phyloP scores from a whole-genome alignment of 345 rosid species.

The Hibiscus syriacus region DNA sequence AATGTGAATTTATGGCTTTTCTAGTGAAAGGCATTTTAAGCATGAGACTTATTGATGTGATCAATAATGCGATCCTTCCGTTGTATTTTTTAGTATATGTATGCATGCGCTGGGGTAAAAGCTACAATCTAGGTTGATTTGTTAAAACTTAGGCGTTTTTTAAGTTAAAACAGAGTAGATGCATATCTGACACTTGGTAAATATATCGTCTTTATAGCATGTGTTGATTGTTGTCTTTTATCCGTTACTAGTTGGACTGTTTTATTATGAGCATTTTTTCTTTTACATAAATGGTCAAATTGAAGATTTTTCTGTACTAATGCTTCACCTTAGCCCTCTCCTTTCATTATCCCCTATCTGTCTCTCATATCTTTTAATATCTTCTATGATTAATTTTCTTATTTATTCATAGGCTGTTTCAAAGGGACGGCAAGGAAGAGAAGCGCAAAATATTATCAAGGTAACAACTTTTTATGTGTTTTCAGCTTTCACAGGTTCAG shows the following conservation, averaged over 20 bases:
- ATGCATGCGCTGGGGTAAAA: neutral
- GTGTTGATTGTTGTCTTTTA: neutral
- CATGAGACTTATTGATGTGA: neutral
- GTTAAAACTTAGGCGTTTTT: neutral
- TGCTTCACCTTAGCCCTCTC: neutral
- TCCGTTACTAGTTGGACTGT: neutral
- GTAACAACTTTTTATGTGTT: slow-evolving; percentile 24
- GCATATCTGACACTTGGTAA: neutral
- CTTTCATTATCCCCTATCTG: neutral
- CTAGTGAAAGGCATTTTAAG: neutral
- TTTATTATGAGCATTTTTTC: neutral
- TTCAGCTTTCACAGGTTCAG: neutral
- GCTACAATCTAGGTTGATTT: neutral
- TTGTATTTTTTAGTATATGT: neutral
- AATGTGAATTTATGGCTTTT: neutral
- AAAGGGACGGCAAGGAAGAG: slow-evolving; percentile 89
- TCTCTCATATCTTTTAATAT: neutral
- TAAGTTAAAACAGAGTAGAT: neutral
- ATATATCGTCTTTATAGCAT: neutral
- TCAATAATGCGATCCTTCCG: neutral
- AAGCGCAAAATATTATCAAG: slow-evolving; percentile 70
- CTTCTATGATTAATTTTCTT: slow-evolving; percentile 6
- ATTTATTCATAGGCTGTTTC: slow-evolving; percentile 47
- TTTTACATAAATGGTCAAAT: neutral
- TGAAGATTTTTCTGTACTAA: neutral